Evolutionary conservation across 805 yeast genomes (phyloP).

Genomic region (Lipomyces mesembrius): DNA sequence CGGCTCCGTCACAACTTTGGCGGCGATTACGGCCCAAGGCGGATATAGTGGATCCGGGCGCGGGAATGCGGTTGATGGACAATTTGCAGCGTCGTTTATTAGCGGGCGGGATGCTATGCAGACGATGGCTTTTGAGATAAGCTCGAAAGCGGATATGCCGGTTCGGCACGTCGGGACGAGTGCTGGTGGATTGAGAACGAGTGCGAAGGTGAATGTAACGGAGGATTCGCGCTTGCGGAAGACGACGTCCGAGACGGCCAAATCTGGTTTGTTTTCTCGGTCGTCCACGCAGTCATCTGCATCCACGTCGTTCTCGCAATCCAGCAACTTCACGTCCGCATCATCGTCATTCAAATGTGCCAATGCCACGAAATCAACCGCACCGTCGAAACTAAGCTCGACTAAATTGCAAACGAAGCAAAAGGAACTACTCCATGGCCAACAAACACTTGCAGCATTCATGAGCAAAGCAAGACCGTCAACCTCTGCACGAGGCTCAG

Average conservation of each 20-base stretch:
- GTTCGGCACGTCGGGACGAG: neutral
- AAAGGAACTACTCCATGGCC: neutral
- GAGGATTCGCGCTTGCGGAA: neutral
- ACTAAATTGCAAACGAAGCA: neutral
- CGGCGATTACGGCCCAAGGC: slow-evolving; percentile 6
- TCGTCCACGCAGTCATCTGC: neutral
- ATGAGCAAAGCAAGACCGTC: neutral
- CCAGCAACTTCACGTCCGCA: neutral
- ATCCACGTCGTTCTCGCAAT: neutral
- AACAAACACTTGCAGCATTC: neutral
- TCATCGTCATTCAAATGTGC: neutral
- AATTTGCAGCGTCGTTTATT: slow-evolving; percentile 20
- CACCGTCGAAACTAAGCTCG: neutral
- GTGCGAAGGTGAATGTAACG: neutral
- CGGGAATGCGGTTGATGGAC: slow-evolving; percentile 5
- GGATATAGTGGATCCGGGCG: neutral
- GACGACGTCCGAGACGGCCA: neutral
- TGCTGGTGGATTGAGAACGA: neutral
- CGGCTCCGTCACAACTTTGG: slow-evolving; percentile 7
- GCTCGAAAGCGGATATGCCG: neutral
- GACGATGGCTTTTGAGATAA: slow-evolving; percentile 9
- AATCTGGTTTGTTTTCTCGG: neutral
- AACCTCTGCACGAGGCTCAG: neutral
- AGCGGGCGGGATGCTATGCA: slow-evolving; percentile 19
- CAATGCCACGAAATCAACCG: neutral